A percentile compares a stretch with the other conserved stretches of the same genome.
These are phyloP conservation scores for Ramaria rubella DNA, from an alignment of 768 basidiomycete species.

Conservation along the genomic window DNA sequence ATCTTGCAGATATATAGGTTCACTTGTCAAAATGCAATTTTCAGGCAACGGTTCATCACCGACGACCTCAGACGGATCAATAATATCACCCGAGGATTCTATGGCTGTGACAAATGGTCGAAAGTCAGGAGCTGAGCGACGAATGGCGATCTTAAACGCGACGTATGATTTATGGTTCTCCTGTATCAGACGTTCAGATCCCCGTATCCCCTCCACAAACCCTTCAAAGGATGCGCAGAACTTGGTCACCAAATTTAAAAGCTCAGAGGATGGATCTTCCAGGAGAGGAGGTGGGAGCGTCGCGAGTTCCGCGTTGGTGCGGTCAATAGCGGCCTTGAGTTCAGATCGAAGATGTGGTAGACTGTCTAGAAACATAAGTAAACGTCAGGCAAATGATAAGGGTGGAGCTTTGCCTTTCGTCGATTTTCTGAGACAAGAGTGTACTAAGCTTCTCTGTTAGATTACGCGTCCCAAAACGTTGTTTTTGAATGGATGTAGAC, in stretches of 20 bases:
- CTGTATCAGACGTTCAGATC: constrained; percentile 33
- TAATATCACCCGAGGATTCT: neutral
- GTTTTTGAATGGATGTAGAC: constrained; percentile 38
- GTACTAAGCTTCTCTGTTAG: constrained; percentile 47
- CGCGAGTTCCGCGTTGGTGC: constrained; percentile 28
- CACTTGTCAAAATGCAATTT: neutral
- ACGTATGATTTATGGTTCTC: constrained; percentile 28
- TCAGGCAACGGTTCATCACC: constrained; percentile 1
- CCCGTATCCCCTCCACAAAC: constrained; percentile 27
- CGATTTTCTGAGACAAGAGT: constrained; percentile 48
- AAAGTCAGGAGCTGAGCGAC: constrained; percentile 38
- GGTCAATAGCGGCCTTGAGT: constrained; percentile 34
- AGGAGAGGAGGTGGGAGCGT: constrained; percentile 35
- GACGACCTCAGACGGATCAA: neutral
- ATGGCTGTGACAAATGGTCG: constrained; percentile 21
- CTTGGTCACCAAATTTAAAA: constrained; percentile 35
- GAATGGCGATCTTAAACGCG: constrained; percentile 29
- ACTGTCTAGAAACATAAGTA: constrained; percentile 25
- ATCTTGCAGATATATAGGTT: neutral
- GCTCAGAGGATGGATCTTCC: constrained; percentile 38
- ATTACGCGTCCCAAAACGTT: constrained; percentile 49
- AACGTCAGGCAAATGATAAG: neutral
- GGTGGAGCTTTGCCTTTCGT: constrained; percentile 34
- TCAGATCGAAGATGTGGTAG: constrained; percentile 39
- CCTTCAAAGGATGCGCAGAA: constrained; percentile 39